A percentile compares a stretch with the other conserved stretches of the same genome.
phyloP scores from a whole-genome alignment of 805 yeast species.

The Kuraishia molischiana region DNA sequence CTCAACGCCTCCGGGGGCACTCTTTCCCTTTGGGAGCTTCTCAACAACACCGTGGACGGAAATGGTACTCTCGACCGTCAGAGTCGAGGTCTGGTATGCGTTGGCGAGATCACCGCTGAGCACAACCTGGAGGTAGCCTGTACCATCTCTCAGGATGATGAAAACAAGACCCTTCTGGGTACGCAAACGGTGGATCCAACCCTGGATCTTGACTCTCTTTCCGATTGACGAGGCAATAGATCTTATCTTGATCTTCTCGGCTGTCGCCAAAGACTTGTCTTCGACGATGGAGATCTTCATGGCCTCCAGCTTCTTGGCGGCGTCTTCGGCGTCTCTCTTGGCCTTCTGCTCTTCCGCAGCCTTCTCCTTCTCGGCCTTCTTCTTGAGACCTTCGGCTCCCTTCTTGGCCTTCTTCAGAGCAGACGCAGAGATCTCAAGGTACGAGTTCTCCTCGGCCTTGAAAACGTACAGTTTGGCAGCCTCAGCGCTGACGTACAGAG shows the following conservation, averaged over 20 bases:
- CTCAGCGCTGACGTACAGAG: constrained; percentile 42
- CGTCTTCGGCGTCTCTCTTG: constrained; percentile 58
- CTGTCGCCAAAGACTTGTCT: constrained; percentile 64
- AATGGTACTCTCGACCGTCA: constrained; percentile 85
- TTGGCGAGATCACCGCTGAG: constrained; percentile 86
- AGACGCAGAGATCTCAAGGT: constrained; percentile 73
- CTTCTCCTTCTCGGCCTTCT: constrained; percentile 63
- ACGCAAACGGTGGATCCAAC: constrained; percentile 96
- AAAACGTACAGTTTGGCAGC: constrained; percentile 49
- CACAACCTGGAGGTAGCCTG: constrained; percentile 84
- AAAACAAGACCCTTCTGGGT: constrained; percentile 87
- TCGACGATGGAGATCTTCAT: constrained; percentile 67
- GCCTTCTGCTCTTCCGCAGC: constrained; percentile 42
- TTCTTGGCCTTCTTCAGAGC: constrained; percentile 95
- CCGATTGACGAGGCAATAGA: constrained; percentile 46
- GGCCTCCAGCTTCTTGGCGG: constrained; percentile 68
- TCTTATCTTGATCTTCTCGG: constrained; percentile 58
- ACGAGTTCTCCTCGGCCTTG: constrained; percentile 53
- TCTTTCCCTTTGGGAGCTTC: constrained; percentile 89
- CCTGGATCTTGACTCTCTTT: constrained; percentile 67
- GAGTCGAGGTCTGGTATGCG: constrained; percentile 73
- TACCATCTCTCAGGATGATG: constrained; percentile 89
- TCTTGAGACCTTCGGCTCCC: constrained; percentile 86
- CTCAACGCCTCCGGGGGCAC: constrained; percentile 97
- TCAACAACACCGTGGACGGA: constrained; percentile 70